Evolutionary conservation across 164 flowering plant genomes (phyloP), one percentile per base, ranked within the genome.

Genomic region (Piper longum): DNA sequence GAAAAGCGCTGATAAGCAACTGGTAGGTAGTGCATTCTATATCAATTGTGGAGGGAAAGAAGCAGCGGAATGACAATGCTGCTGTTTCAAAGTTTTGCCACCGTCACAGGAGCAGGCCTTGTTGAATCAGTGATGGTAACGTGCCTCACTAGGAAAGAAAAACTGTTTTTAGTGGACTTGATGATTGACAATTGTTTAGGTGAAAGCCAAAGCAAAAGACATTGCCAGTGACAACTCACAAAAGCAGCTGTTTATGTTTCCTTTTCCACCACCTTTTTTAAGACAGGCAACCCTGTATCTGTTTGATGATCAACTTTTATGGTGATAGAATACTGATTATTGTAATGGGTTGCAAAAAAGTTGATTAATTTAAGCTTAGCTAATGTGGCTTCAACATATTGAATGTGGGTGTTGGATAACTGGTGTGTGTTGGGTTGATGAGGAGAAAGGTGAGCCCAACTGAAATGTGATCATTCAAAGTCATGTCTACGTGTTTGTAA

Each of bases 41-140:
- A 9, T 48, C 48, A 9, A 6, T 48, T 48, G 52, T 5, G 12
- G 14, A 5, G 52, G 52, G 12, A 9, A 44, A 26, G 36, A 26
- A 26, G 36, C 36, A 44, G 48, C 48, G 6, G 48, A 3, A 12
- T 3, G 57, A 7, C 18, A 5, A 40, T 57, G 41, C n/a, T 4
- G 36, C 66, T 63, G 40, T 63, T n/a, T 8, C 66, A 54, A 54
- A 63, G 66, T 54, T 57, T 41, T 54, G 55, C 61, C 36, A 16
- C 39, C 66, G 66, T 63, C 66, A 63, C 66, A 16, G 13, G 26
- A 39, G 14, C 14, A 18, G 6, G 26, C 51, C 51, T 41, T 44
- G 7, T 26, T 61, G 57, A 26, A 41, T 43, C 56, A 17, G 14
- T 48, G 52, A 48, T 48, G 52, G 52, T 48, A 48, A 48, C 52